Conservation (phyloP, 108 stramenopile species). For the Skeletonema grethae region DNA sequence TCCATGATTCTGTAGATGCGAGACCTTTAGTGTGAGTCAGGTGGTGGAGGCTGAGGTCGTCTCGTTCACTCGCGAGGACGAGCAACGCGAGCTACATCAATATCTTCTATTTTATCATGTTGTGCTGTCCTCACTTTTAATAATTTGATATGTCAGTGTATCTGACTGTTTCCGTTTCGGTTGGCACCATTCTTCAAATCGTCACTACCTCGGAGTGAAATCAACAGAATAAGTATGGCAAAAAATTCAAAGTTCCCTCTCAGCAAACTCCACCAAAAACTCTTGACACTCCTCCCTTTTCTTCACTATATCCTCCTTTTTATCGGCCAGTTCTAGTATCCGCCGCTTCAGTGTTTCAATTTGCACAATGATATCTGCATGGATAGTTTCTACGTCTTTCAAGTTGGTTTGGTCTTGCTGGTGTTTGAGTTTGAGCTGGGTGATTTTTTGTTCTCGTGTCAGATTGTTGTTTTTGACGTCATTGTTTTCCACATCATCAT, state of each 20-base stretch:
- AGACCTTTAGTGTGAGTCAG: too few species aligned
- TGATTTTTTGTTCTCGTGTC: background rate
- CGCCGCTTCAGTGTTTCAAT: background rate
- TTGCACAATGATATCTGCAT: background rate
- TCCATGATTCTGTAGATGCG: too few species aligned
- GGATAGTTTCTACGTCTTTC: background rate
- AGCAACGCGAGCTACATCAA: too few species aligned
- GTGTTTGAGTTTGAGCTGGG: background rate
- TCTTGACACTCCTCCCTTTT: conserved; percentile 7
- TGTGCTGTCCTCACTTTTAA: too few species aligned
- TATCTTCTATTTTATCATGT: too few species aligned
- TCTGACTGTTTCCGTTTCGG: too few species aligned
- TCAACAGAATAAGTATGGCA: background rate
- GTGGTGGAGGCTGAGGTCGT: too few species aligned
- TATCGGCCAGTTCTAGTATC: background rate
- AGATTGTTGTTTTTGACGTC: background rate
- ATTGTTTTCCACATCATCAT: background rate
- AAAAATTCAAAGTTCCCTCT: background rate
- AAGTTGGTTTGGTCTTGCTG: background rate
- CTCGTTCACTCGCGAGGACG: too few species aligned
- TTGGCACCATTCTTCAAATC: too few species aligned
- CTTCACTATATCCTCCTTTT: conserved; percentile 1
- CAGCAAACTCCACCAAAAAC: conserved; percentile 9
- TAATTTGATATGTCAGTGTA: too few species aligned
- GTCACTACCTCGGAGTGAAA: too few species aligned